Evolutionary conservation across 2,329 filamentous ascomycete species (phyloP).

Genomic region (Sarocladium kiliense): DNA sequence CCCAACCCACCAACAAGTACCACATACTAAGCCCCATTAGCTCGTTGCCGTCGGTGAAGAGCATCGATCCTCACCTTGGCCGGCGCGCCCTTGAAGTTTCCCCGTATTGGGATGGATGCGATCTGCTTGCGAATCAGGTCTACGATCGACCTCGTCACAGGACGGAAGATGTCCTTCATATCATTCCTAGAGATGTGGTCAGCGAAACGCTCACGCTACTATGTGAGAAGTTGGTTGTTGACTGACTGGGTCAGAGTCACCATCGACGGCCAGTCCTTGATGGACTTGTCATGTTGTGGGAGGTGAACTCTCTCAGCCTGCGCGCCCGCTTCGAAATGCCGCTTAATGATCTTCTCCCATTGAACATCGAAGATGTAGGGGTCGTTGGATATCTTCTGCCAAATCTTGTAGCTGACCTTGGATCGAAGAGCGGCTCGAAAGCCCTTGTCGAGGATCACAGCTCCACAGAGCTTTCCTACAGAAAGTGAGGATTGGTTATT

Average conservation of each 20-base stretch:
- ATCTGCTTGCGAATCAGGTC: background rate
- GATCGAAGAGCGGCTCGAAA: slow-evolving; percentile 7
- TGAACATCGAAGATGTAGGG: background rate
- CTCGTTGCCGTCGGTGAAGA: background rate
- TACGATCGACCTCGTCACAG: background rate
- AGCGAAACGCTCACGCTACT: background rate
- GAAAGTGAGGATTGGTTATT: background rate
- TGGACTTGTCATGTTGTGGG: background rate
- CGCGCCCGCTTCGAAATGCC: background rate
- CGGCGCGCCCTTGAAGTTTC: background rate
- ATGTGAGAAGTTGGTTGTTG: background rate
- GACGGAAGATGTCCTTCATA: background rate
- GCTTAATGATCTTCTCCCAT: slow-evolving; percentile 4
- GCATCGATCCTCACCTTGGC: background rate
- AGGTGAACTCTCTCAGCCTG: background rate
- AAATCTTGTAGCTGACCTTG: slow-evolving; percentile 2
- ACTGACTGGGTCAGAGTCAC: background rate
- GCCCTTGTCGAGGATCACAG: slow-evolving; percentile 5
- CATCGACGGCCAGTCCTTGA: background rate
- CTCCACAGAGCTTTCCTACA: slow-evolving; percentile 8
- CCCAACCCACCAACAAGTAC: background rate
- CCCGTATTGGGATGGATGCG: background rate
- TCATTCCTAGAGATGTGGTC: background rate
- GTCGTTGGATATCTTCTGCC: background rate
- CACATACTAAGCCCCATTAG: background rate